These are phyloP conservation scores for Morella rubra DNA, from an alignment of 306 rosid species.

Conservation along the genomic window DNA sequence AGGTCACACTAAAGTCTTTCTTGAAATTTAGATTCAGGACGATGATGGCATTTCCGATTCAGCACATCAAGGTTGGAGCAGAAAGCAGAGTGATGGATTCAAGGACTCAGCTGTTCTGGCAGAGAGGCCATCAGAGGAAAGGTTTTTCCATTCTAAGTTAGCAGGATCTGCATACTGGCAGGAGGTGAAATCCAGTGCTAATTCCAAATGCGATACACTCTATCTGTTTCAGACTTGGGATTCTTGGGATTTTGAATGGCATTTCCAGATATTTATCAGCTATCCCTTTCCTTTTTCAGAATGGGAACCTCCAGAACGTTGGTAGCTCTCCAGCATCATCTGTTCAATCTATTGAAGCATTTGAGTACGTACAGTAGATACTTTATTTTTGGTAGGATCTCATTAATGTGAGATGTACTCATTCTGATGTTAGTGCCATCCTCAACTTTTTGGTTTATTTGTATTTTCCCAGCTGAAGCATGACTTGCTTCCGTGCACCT, in stretches of 20 bases:
- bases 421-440: no score
- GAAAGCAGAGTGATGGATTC: background rate
- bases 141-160: constrained; percentile 47
- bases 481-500: no score
- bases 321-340: constrained; percentile 84
- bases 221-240: background rate
- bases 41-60: constrained; percentile 28
- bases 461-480: no score
- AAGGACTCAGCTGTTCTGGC: constrained; percentile 46
- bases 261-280: constrained; percentile 10
- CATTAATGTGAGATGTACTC: no score
- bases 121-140: constrained; percentile 39
- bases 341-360: constrained; percentile 73
- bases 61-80: no score
- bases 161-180: constrained; percentile 35
- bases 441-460: no score
- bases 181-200: constrained; percentile 47
- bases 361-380: constrained; percentile 49
- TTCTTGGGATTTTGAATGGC: no score
- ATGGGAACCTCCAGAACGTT: constrained; percentile 69
- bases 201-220: constrained; percentile 1
- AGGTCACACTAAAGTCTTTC: background rate
- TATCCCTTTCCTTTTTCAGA: constrained; percentile 50
- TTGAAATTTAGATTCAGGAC: constrained; percentile 71
- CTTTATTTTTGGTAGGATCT: no score